Evolutionary conservation across 768 basidiomycete species (phyloP).

Genomic region (Leccinum rimulosum): DNA sequence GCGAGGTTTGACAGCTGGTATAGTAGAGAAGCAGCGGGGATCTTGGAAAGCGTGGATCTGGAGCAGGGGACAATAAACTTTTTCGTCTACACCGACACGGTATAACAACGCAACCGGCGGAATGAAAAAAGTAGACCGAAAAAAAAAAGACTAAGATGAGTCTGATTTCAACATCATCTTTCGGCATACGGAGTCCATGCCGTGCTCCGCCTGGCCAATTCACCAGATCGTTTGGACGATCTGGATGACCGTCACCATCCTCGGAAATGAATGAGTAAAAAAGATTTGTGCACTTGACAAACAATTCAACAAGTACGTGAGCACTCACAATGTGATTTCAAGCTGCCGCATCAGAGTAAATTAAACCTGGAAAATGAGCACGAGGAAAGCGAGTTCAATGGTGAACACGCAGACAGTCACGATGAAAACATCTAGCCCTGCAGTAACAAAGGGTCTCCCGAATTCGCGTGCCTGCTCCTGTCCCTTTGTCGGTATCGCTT

Average conservation of each 20-base stretch:
- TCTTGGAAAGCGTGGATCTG: constrained; percentile 18
- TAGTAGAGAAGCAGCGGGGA: constrained; percentile 15
- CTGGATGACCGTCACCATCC: background rate
- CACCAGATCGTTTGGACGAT: constrained; percentile 16
- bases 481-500: constrained; percentile 54
- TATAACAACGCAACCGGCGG: background rate
- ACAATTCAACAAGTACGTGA: background rate
- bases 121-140: background rate
- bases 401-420: constrained; percentile 59
- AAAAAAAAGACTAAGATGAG: background rate
- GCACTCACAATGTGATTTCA: background rate
- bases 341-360: background rate
- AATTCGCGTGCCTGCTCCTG: constrained; percentile 62
- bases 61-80: constrained; percentile 7
- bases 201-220: constrained; percentile 9
- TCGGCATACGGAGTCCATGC: background rate
- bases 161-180: background rate
- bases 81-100: background rate
- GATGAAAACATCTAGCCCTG: constrained; percentile 66
- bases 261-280: background rate
- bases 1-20: constrained; percentile 1
- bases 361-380: constrained; percentile 48
- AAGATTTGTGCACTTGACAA: background rate
- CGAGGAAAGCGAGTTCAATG: constrained; percentile 65
- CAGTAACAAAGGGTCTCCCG: constrained; percentile 76